A percentile compares a stretch with the other conserved stretches of the same genome.
These are phyloP conservation scores for Xylaria intraflava DNA, from an alignment of 495 filamentous ascomycete species.

Conservation along the genomic window DNA sequence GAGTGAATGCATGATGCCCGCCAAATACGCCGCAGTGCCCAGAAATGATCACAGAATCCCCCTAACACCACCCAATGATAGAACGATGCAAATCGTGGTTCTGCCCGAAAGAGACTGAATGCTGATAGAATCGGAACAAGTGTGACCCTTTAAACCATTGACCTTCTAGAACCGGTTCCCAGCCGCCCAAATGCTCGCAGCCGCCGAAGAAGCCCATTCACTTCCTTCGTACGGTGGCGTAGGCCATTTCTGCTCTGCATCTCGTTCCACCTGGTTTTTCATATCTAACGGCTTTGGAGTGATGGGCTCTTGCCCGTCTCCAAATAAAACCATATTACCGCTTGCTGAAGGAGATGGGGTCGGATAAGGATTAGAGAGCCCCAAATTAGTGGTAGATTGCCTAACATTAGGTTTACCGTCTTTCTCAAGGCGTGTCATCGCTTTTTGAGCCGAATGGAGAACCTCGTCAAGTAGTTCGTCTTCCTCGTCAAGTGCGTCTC, in stretches of 20 bases:
- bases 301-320: constrained; percentile 55
- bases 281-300: constrained; percentile 51
- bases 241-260: constrained; percentile 69
- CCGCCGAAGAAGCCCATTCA: constrained; percentile 78
- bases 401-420: constrained; percentile 44
- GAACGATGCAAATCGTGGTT: constrained; percentile 24
- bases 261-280: constrained; percentile 40
- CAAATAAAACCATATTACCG: constrained; percentile 64
- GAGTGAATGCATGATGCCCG: constrained; percentile 18
- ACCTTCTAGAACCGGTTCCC: constrained; percentile 42
- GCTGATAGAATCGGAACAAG: constrained; percentile 5
- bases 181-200: constrained; percentile 68
- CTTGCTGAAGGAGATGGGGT: constrained; percentile 87
- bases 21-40: constrained; percentile 15
- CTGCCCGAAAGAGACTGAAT: constrained; percentile 17
- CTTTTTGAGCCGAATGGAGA: constrained; percentile 42
- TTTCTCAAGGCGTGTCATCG: constrained; percentile 46
- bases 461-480: constrained; percentile 92
- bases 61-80: constrained; percentile 31
- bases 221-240: constrained; percentile 89
- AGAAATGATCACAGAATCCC: constrained; percentile 13
- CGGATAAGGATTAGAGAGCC: constrained; percentile 74
- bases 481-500: constrained; percentile 94
- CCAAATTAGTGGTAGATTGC: constrained; percentile 52
- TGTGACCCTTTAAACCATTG: background rate